Percentiles rank a stretch among this genome's conserved stretches.
These are phyloP conservation scores for Penicillium salamii DNA, from an alignment of 495 filamentous ascomycete genomes.

Conservation along the genomic window DNA sequence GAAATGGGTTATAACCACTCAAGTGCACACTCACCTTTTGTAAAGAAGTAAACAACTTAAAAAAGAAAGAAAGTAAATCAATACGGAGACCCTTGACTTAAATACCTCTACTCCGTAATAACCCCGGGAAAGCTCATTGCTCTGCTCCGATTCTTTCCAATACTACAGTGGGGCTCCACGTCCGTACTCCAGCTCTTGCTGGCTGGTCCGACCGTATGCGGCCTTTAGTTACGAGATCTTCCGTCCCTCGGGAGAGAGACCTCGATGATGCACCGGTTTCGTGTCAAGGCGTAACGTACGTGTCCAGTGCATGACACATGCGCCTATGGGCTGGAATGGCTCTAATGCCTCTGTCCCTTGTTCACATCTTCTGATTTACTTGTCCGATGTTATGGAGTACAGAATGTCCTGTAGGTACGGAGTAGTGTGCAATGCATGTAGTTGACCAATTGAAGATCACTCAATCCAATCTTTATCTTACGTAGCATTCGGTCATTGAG, in stretches of 20 bases:
- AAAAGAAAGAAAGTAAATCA: conserved; percentile 15
- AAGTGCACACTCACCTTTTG: conserved; percentile 23
- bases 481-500: not conserved
- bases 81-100: conserved; percentile 30
- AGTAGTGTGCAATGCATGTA: no score
- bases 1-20: no score
- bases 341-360: conserved; percentile 1
- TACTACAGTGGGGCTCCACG: conserved; percentile 36
- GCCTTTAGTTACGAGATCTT: conserved; percentile 40
- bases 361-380: not conserved
- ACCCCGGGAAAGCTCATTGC: conserved; percentile 32
- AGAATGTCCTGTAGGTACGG: no score
- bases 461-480: conserved; percentile 4
- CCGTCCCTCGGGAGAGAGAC: conserved; percentile 40
- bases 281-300: not conserved
- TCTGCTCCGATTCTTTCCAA: conserved; percentile 45
- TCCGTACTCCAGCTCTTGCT: conserved; percentile 26
- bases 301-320: not conserved
- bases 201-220: conserved; percentile 33
- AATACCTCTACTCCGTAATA: conserved; percentile 15
- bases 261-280: conserved; percentile 1
- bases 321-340: no score
- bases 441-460: not conserved
- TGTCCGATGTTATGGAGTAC: not conserved
- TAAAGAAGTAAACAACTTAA: conserved; percentile 15